Evolutionary conservation across 1,139 yeast genomes (phyloP).

Genomic region (Kodamaea fungicola): DNA sequence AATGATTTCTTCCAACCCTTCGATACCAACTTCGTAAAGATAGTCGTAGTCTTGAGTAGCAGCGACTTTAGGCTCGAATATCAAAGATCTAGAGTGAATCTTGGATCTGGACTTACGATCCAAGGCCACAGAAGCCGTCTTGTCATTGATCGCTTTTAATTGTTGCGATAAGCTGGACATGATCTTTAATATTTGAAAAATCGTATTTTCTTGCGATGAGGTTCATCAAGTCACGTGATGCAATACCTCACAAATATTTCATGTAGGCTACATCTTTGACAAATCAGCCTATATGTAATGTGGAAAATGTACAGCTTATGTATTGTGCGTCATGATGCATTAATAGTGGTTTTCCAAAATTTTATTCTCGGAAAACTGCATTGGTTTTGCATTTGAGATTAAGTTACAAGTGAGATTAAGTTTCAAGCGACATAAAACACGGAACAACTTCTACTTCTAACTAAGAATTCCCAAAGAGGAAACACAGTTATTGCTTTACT

Average conservation of each 20-base stretch:
- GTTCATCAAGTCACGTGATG: background rate
- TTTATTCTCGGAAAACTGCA: no score
- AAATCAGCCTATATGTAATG: no score
- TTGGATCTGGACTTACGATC: slow-evolving; percentile 86
- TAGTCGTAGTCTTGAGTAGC: slow-evolving; percentile 90
- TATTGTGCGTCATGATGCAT: no score
- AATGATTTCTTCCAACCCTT: slow-evolving; percentile 73
- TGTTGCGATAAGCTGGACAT: slow-evolving; percentile 75
- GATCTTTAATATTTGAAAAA: slow-evolving; percentile 2
- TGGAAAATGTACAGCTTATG: no score
- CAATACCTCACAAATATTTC: background rate
- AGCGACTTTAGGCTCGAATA: slow-evolving; percentile 84
- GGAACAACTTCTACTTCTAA: no score
- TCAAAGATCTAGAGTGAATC: slow-evolving; percentile 81
- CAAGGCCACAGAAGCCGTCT: slow-evolving; percentile 69
- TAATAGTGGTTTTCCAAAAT: no score
- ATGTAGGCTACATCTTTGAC: no score
- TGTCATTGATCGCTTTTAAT: slow-evolving; percentile 66
- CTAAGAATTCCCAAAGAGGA: no score
- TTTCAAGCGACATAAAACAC: no score
- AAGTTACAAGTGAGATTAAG: no score
- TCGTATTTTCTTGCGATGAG: background rate
- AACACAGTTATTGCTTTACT: no score
- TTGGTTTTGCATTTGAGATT: no score
- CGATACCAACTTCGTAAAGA: slow-evolving; percentile 67